Evolutionary conservation across 2,329 filamentous ascomycete species (phyloP).

Genomic region (Monilinia vaccinii-corymbosi): DNA sequence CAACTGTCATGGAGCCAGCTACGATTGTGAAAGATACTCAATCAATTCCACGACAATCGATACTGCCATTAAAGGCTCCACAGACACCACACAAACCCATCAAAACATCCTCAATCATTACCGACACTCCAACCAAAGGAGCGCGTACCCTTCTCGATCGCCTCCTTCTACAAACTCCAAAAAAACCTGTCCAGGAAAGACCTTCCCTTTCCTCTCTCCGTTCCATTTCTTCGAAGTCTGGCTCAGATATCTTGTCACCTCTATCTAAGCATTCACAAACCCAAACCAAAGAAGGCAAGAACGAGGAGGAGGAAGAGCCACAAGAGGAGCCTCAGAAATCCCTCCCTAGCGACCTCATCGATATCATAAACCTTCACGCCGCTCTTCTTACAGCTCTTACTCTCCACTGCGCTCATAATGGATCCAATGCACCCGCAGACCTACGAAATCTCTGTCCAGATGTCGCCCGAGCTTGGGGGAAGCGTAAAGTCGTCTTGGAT

Average conservation of each 20-base stretch:
- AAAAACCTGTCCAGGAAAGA: constrained; percentile 14
- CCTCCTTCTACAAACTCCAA: constrained; percentile 20
- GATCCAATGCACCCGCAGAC: constrained; percentile 52
- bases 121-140: constrained; percentile 28
- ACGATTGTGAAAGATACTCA: constrained; percentile 12
- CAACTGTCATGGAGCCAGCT: constrained; percentile 8
- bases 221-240: constrained; percentile 14
- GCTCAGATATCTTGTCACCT: constrained; percentile 4
- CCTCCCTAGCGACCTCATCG: constrained; percentile 44
- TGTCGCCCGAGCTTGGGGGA: constrained; percentile 63
- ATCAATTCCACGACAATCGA: constrained; percentile 11
- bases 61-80: constrained; percentile 13
- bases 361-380: constrained; percentile 55
- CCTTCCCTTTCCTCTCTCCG: constrained; percentile 17
- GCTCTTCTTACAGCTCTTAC: constrained; percentile 60
- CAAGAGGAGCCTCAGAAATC: background rate
- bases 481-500: constrained; percentile 53
- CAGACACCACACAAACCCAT: constrained; percentile 24
- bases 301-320: background rate
- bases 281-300: background rate
- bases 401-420: constrained; percentile 62
- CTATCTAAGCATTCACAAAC: constrained; percentile 9
- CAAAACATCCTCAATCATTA: constrained; percentile 11
- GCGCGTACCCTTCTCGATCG: constrained; percentile 24
- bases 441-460: constrained; percentile 51